Base-by-base conservation (phyloP, 805 yeast species). In the Kuraishia molischiana region DNA sequence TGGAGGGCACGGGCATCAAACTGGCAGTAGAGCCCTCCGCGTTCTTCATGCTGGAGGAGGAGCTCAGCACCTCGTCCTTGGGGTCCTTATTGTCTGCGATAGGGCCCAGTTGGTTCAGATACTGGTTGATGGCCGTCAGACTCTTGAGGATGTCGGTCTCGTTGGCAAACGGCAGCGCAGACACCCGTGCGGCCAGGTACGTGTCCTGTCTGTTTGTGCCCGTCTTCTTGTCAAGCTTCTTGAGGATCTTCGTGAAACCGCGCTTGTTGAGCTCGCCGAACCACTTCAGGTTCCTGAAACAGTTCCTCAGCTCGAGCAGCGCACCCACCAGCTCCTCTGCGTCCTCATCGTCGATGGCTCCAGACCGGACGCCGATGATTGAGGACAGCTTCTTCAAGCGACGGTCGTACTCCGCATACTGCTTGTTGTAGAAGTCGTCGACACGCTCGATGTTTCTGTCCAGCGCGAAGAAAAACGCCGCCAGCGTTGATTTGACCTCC, bases 231-330 rank as follows among this genome's bases (percentile, higher is more conserved):
- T 90, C 97, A 48, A 89, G 67, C 52, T 89, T 89, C 62, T 89
- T 89, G 52, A 90, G 65, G 45, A 90, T 90, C 62, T 89, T 89
- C 38, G 78, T 72, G 48, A 87, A 84, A 0, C 95, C 97, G 43
- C 94, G 77, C 52, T 82, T 85, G 64, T 89, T 89, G 49, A 89
- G 73, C 52, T 90, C 97, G 19, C 94, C 94, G 56, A 74, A 89
- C 95, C 97, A 90, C 56, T 85, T 87, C 53, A 89, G 66, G 57
- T 87, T 87, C 40, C 96, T 69, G 43, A 83, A 74, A 41, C 77
- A 76, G 14, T 81, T 69, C 34, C 95, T 69, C 38, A 86, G 64
- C 55, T 87, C 96, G 18, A 86, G 64, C 29, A 89, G 61, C 15
- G 86, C 79, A 18, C 74, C 76, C 22, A 76, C 58, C 26, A 81